phyloP scores from a whole-genome alignment of 2,329 filamentous ascomycete genomes.

The Pestalotiopsis sp. region DNA sequence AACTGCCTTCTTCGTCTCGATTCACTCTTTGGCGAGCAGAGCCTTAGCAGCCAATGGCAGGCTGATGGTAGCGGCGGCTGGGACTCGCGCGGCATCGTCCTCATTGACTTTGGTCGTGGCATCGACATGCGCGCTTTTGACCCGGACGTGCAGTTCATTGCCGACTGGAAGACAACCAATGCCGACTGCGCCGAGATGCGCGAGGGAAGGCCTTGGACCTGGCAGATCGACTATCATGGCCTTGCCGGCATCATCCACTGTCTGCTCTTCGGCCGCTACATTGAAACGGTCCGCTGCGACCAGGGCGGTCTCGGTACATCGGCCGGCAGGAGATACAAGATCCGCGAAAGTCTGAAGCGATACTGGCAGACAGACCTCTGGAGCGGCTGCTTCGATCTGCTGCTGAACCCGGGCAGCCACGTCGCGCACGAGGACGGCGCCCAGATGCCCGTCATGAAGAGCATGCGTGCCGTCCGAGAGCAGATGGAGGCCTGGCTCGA shows the following conservation, averaged over 20 bases:
- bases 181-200: constrained; percentile 96
- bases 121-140: constrained; percentile 91
- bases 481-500: constrained; percentile 85
- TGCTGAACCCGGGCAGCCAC: constrained; percentile 79
- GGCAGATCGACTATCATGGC: constrained; percentile 95
- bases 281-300: constrained; percentile 72
- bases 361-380: constrained; percentile 98
- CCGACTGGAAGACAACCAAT: constrained; percentile 88
- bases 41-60: constrained; percentile 67
- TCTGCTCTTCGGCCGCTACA: constrained; percentile 92
- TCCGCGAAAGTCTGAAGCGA: constrained; percentile 83
- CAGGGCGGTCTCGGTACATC: constrained; percentile 58
- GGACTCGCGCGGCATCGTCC: constrained; percentile 75
- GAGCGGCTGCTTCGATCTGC: constrained; percentile 78
- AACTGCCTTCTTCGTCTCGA: constrained; percentile 91
- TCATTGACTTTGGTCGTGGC: constrained; percentile 93
- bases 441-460: constrained; percentile 73
- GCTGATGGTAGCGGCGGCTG: constrained; percentile 78
- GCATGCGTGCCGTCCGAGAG: constrained; percentile 71
- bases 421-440: constrained; percentile 65
- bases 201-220: constrained; percentile 93
- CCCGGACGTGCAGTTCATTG: constrained; percentile 81
- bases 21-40: constrained; percentile 39
- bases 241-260: constrained; percentile 86
- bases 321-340: constrained; percentile 70